phyloP scores from a whole-genome alignment of 352 stramenopile species.

The Phytophthora pseudosyringae region DNA sequence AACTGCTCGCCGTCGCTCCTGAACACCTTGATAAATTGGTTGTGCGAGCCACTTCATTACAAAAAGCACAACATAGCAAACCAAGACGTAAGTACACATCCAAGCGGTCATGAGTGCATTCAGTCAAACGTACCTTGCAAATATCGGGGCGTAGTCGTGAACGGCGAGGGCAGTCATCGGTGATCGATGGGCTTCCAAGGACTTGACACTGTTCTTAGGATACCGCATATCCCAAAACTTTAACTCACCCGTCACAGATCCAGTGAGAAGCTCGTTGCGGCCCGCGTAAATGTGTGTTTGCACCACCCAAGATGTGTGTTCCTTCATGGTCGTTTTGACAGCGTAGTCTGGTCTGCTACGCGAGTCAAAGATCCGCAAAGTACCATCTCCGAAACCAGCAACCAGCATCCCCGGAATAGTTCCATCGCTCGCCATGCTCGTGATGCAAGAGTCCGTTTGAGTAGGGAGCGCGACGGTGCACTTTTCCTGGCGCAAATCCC shows the following conservation, averaged over 20 bases:
- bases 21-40: constrained; percentile 99
- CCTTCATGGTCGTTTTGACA: constrained; percentile 78
- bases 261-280: constrained; percentile 93
- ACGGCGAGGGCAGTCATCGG: constrained; percentile 97
- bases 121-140: constrained; percentile 86
- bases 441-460: constrained; percentile 92
- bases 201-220: constrained; percentile 80
- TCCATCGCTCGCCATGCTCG: constrained; percentile 86
- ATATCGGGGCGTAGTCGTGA: constrained; percentile 95
- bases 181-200: constrained; percentile 90
- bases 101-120: not conserved
- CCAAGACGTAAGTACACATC: constrained; percentile 1
- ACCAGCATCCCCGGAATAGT: constrained; percentile 84
- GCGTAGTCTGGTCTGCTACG: constrained; percentile 80
- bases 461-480: constrained; percentile 84
- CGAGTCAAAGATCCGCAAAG: constrained; percentile 95
- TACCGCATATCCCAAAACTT: constrained; percentile 98
- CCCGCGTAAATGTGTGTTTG: constrained; percentile 84
- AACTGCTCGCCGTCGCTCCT: constrained; percentile 89
- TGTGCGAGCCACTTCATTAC: constrained; percentile 92
- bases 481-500: constrained; percentile 95
- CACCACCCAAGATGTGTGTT: constrained; percentile 97
- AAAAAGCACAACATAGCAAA: not conserved
- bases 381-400: constrained; percentile 94
- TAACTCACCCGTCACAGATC: constrained; percentile 94